Evolutionary conservation across 495 filamentous ascomycete species (phyloP).

Genomic region (Clavariopsis aquatica): DNA sequence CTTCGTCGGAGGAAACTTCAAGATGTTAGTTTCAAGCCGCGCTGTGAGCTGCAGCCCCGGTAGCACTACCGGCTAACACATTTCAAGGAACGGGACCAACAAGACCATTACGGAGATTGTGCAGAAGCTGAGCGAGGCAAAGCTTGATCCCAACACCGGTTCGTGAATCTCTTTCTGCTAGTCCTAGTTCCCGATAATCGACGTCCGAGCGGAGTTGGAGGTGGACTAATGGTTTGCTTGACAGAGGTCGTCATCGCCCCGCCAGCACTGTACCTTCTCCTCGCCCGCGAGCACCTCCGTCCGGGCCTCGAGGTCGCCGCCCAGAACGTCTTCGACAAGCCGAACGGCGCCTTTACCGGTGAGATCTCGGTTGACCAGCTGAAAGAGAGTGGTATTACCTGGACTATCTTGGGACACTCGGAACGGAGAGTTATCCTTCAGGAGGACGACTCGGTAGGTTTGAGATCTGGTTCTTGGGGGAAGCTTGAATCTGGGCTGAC

Average conservation of each 20-base stretch:
- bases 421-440: constrained; percentile 85
- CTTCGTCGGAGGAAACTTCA: constrained; percentile 99
- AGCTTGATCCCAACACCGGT: constrained; percentile 70
- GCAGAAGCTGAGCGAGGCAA: constrained; percentile 77
- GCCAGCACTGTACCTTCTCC: constrained; percentile 84
- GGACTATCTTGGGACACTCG: constrained; percentile 89
- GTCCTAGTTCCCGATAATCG: not conserved
- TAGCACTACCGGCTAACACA: constrained; percentile 12
- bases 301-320: constrained; percentile 75
- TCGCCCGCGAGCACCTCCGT: constrained; percentile 72
- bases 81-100: constrained; percentile 82
- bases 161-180: constrained; percentile 38
- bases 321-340: constrained; percentile 96
- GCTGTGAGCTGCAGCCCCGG: constrained; percentile 17
- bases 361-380: constrained; percentile 92
- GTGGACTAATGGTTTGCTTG: constrained; percentile 6
- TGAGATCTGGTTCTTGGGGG: not conserved
- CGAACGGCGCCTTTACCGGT: constrained; percentile 95
- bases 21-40: constrained; percentile 63
- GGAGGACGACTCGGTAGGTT: constrained; percentile 63
- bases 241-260: constrained; percentile 93
- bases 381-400: constrained; percentile 80
- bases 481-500: not conserved
- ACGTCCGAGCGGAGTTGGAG: not conserved
- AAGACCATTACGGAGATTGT: constrained; percentile 85